A percentile compares a stretch with the other conserved stretches of the same genome.
These are phyloP conservation scores for Cucumis variabilis DNA, from an alignment of 331 rosid genomes.

Conservation along the genomic window DNA sequence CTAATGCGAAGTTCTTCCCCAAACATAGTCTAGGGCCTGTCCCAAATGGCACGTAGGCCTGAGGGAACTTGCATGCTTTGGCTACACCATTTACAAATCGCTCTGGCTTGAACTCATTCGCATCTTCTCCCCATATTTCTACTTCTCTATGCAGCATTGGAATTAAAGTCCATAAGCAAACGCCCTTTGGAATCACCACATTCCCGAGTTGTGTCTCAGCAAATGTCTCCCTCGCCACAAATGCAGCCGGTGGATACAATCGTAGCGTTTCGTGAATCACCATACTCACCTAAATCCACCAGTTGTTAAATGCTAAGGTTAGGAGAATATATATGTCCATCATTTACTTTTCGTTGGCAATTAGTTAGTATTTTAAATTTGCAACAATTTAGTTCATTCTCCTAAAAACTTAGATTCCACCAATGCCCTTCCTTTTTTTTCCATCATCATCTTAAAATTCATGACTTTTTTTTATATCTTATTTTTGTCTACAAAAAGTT, in stretches of 20 bases:
- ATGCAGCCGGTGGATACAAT: conserved; percentile 88
- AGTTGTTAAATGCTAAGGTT: background rate
- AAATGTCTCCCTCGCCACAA: conserved; percentile 93
- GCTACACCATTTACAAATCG: conserved; percentile 80
- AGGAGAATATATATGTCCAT: background rate
- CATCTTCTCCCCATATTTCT: conserved; percentile 85
- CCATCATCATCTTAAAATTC: too few species aligned
- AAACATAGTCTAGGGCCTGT: conserved; percentile 77
- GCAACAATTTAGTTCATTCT: too few species aligned
- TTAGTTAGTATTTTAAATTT: too few species aligned
- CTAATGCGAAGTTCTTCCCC: conserved; percentile 90
- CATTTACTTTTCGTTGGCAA: too few species aligned
- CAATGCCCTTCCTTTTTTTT: too few species aligned
- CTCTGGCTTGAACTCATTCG: conserved; percentile 81
- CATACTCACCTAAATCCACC: conserved; percentile 53
- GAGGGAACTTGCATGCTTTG: conserved; percentile 75
- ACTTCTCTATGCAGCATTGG: conserved; percentile 80
- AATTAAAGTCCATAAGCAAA: conserved; percentile 79
- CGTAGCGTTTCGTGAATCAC: conserved; percentile 89
- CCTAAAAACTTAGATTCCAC: too few species aligned
- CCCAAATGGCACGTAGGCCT: conserved; percentile 82
- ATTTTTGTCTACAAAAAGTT: too few species aligned
- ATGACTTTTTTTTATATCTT: too few species aligned
- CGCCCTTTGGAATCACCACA: conserved; percentile 72
- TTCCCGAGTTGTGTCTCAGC: conserved; percentile 68